These are phyloP conservation scores for Fusarium udum DNA, from an alignment of 2,329 filamentous ascomycete species.

Conservation along the genomic window DNA sequence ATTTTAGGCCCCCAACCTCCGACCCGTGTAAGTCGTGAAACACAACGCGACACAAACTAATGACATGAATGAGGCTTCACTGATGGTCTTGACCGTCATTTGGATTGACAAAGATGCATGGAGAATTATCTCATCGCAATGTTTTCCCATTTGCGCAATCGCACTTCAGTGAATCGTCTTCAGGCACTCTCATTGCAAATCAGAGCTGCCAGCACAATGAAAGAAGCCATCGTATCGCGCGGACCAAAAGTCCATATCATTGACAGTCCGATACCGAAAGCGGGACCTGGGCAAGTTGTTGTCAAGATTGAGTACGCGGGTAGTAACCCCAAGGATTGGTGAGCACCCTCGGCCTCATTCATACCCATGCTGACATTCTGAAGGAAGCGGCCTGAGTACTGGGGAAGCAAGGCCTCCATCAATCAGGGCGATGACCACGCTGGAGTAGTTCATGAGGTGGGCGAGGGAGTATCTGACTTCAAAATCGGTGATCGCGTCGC, in stretches of 20 bases:
- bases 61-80: background rate
- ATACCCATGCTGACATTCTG: accelerated
- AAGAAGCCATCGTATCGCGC: constrained; percentile 19
- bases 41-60: no score
- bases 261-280: constrained; percentile 2
- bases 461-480: constrained; percentile 18
- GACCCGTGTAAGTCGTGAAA: background rate
- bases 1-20: constrained; percentile 1
- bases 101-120: background rate
- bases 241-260: constrained; percentile 14
- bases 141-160: background rate
- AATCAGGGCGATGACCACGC: constrained; percentile 29
- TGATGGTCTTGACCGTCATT: background rate
- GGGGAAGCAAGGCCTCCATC: constrained; percentile 5
- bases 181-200: constrained; percentile 1
- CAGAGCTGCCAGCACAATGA: constrained; percentile 12
- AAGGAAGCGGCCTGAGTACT: constrained; percentile 29
- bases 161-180: background rate
- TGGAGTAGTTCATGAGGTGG: constrained; percentile 7
- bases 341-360: background rate
- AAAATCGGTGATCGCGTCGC: constrained; percentile 24
- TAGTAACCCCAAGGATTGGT: constrained; percentile 30
- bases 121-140: background rate
- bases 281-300: constrained; percentile 12
- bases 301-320: constrained; percentile 15